These are phyloP conservation scores for Lecanicillium sp. DNA, from an alignment of 2,329 filamentous ascomycete genomes.

Conservation along the genomic window DNA sequence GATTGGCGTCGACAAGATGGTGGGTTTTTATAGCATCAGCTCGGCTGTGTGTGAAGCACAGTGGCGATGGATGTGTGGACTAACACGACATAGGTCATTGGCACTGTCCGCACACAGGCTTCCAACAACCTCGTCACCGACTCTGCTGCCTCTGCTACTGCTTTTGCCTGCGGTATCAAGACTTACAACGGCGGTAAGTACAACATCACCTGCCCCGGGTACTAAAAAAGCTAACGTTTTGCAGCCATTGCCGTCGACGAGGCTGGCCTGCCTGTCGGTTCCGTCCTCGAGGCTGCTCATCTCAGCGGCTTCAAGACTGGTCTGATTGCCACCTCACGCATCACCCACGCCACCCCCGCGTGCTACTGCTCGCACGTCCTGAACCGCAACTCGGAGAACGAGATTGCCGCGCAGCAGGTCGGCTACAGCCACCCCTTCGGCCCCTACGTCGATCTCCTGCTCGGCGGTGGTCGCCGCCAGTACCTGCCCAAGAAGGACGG, in stretches of 20 bases:
- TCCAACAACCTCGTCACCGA: constrained; percentile 21
- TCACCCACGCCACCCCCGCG: constrained; percentile 22
- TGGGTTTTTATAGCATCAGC: constrained; percentile 2
- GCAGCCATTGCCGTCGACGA: constrained; percentile 20
- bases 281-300: constrained; percentile 22
- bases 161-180: constrained; percentile 21
- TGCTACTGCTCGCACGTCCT: constrained; percentile 20
- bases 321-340: constrained; percentile 20
- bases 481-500: constrained; percentile 19
- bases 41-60: too few species aligned
- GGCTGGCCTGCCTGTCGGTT: constrained; percentile 20
- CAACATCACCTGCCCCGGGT: not conserved
- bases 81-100: constrained; percentile 15
- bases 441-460: constrained; percentile 18
- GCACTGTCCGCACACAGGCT: constrained; percentile 19
- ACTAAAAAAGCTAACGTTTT: not conserved
- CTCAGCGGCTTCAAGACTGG: constrained; percentile 21
- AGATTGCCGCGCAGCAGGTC: constrained; percentile 22
- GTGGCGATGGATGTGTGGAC: too few species aligned
- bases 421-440: constrained; percentile 20
- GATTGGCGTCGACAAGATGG: constrained; percentile 20
- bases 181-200: constrained; percentile 20
- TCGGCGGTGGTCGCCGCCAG: constrained; percentile 20
- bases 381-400: constrained; percentile 21
- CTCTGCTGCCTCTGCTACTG: constrained; percentile 21